Base-by-base conservation (phyloP, 2,329 filamentous ascomycete genomes). In the Trematosphaeria pertusa region DNA sequence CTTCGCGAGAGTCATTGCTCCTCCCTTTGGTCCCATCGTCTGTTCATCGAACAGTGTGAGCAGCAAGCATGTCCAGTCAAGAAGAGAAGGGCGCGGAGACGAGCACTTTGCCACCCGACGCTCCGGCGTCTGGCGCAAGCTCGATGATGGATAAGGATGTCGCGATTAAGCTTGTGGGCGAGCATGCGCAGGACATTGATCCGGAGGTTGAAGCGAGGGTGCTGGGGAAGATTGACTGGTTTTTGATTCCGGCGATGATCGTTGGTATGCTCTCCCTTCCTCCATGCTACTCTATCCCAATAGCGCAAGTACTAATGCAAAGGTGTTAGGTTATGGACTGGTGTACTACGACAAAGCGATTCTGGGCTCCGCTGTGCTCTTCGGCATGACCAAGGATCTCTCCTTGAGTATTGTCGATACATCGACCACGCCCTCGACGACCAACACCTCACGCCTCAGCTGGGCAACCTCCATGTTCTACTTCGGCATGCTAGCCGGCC, bases 391-490 rank as follows among this genome's bases (percentile, higher is more conserved):
- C 0, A 73, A 75, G 3, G 87, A 91, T 62, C 78, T 91, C 3
- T 53, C 74, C 1, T 80, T 91, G 32, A 78, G 78, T 21, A 72
- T 87, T 3, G 71, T 81, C 6, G 71, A 81, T 52, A 63, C 75
- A n/a, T 69, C 74, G 1, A 78, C 73, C 2, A 74, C 67, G 1
- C 85, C 86, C 0, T 78, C 67, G 0, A 81, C 80, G 0, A 81
- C 80, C 12, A 81, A 87, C 62, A 91, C 88, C 0, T 79, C 81
- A 0, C 81, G 88, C 9, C 79, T 91, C 20, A 86, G 81, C 56
- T 91, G 87, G 88, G 88, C 88, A 2, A 91, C 87, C 0, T 90
- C 86, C 0, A 77, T 90, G 60, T 91, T 91, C 74, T 91, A 91
- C 74, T 90, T 91, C 56, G 88, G 88, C 28, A 88, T 89, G 86